Evolutionary conservation across 2,329 filamentous ascomycete species (phyloP).

Genomic region (Botrytis cinerea): DNA sequence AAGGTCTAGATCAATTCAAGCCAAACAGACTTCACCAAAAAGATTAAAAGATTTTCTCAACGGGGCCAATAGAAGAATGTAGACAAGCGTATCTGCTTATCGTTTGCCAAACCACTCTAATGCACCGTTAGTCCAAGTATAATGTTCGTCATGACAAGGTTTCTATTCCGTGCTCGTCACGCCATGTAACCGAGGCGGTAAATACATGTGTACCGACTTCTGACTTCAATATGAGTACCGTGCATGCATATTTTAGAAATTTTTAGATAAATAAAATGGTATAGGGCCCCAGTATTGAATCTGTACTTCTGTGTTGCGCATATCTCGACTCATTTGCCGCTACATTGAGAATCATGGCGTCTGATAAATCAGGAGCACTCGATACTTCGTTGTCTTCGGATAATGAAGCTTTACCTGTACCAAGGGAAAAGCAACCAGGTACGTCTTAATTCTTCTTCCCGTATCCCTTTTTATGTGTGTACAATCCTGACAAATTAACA

Average conservation of each 20-base stretch:
- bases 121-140: neutral
- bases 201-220: neutral
- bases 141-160: conserved; percentile 22
- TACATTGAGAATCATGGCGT: neutral
- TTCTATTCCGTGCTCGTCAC: conserved; percentile 23
- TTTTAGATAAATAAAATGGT: neutral
- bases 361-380: conserved; percentile 23
- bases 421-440: conserved; percentile 29
- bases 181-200: conserved; percentile 9
- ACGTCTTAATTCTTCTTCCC: neutral
- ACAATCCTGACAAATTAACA: conserved; percentile 3
- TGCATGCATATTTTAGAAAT: neutral
- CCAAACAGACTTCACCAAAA: no score
- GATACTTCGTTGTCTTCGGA: conserved; percentile 27
- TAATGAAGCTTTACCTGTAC: conserved; percentile 29
- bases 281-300: neutral
- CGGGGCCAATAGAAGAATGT: neutral
- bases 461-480: neutral
- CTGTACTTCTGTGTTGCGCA: neutral
- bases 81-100: neutral
- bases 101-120: neutral
- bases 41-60: no score
- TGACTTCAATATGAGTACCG: neutral
- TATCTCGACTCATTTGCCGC: neutral
- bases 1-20: neutral